Percentiles rank a stretch among this genome's conserved stretches.
Conservation (phyloP, 768 basidiomycete genomes). For the Lactarius sp. region DNA sequence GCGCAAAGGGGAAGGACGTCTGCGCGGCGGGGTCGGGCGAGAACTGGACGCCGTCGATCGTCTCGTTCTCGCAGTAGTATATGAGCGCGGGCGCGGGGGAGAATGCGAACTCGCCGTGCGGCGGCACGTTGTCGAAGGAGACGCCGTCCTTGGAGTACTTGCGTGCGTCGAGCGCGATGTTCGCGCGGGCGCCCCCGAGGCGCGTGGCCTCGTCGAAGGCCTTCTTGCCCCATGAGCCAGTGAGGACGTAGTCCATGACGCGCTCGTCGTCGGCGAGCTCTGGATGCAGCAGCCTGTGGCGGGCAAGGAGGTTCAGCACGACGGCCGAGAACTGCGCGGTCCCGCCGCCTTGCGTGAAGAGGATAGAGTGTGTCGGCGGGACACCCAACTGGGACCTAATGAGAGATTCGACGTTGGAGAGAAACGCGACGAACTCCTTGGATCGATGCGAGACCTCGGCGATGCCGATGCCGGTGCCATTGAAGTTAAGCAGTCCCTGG, state of each 20-base stretch:
- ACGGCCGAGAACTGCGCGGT: slow-evolving; percentile 88
- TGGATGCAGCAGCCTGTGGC: slow-evolving; percentile 73
- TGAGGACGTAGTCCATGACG: slow-evolving; percentile 82
- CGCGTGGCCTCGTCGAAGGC: slow-evolving; percentile 79
- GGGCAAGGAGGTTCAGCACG: slow-evolving; percentile 86
- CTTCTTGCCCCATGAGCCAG: slow-evolving; percentile 89
- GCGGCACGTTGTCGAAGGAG: slow-evolving; percentile 75
- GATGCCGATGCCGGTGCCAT: slow-evolving; percentile 88
- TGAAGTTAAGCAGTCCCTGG: slow-evolving; percentile 83
- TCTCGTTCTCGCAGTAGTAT: slow-evolving; percentile 99
- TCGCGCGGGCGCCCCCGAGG: slow-evolving; percentile 53
- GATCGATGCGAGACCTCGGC: slow-evolving; percentile 96
- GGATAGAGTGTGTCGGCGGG: slow-evolving; percentile 76
- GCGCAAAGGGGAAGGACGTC: slow-evolving; percentile 70
- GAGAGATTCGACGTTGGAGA: slow-evolving; percentile 56
- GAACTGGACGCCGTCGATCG: slow-evolving; percentile 93
- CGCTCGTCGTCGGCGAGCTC: slow-evolving; percentile 50
- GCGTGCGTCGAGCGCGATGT: slow-evolving; percentile 70
- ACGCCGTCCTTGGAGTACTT: slow-evolving; percentile 57
- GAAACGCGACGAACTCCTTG: slow-evolving; percentile 73
- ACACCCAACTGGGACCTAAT: slow-evolving; percentile 76
- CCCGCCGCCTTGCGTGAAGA: slow-evolving; percentile 95
- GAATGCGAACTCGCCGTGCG: slow-evolving; percentile 67
- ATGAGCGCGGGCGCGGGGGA: slow-evolving; percentile 80
- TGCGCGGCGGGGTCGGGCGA: slow-evolving; percentile 48